Evolutionary conservation across 2,329 filamentous ascomycete species (phyloP).

Genomic region (Aspergillus sp.): DNA sequence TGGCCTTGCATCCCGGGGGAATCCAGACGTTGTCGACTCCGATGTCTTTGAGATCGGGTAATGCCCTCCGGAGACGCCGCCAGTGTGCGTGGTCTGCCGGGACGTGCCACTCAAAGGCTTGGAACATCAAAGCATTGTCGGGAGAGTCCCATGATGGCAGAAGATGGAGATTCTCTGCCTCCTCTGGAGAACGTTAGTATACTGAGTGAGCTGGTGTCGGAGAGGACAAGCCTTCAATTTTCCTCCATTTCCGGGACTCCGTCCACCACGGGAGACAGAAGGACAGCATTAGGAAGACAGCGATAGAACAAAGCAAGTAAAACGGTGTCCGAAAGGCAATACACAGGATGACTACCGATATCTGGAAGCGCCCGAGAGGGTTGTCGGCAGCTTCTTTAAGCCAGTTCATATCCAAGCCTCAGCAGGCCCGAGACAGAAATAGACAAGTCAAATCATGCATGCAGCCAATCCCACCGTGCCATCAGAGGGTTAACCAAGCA

Average conservation of each 20-base stretch:
- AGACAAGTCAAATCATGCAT: background rate
- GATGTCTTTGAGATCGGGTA: constrained; percentile 48
- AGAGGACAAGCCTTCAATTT: constrained; percentile 16
- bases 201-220: background rate
- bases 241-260: constrained; percentile 10
- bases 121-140: constrained; percentile 48
- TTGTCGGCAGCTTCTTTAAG: background rate
- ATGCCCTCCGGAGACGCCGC: constrained; percentile 44
- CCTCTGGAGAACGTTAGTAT: constrained; percentile 11
- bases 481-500: background rate
- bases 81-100: constrained; percentile 54
- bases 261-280: constrained; percentile 7
- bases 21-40: constrained; percentile 59
- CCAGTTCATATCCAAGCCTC: background rate
- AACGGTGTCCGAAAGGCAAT: background rate
- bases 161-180: constrained; percentile 15
- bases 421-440: background rate
- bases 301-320: constrained; percentile 3
- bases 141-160: constrained; percentile 22
- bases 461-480: background rate
- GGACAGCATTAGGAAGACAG: constrained; percentile 2
- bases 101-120: constrained; percentile 65
- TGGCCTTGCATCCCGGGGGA: constrained; percentile 62
- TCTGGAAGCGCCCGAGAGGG: background rate
- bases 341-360: background rate